Percentiles rank a stretch among this genome's conserved stretches.
These are phyloP conservation scores for Metschnikowia lochheadii DNA, from an alignment of 805 yeast species.

Conservation along the genomic window DNA sequence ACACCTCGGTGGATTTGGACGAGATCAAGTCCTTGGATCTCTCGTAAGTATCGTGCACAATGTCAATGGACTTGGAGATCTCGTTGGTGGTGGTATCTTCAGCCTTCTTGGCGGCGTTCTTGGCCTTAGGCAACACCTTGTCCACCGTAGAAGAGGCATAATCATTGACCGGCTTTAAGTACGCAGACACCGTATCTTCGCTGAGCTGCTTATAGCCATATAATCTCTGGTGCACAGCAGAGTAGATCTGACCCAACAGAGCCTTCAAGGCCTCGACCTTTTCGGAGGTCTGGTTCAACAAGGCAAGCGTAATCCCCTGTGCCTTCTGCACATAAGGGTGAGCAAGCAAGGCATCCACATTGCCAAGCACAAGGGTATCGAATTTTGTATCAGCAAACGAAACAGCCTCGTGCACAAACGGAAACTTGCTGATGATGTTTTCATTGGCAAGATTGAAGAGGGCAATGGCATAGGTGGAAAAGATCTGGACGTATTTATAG, in stretches of 20 bases:
- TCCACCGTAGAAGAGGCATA: conserved; percentile 24
- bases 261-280: conserved; percentile 6
- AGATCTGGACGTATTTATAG: conserved; percentile 23
- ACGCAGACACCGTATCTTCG: conserved; percentile 13
- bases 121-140: conserved; percentile 26
- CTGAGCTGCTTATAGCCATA: conserved; percentile 12
- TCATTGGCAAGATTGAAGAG: conserved; percentile 21
- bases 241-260: conserved; percentile 8
- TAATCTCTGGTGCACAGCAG: conserved; percentile 6
- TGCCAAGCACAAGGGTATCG: conserved; percentile 22
- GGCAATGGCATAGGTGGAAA: conserved; percentile 21
- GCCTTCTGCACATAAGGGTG: conserved; percentile 11
- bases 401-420: conserved; percentile 17
- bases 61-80: conserved; percentile 19
- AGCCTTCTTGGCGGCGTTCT: conserved; percentile 11
- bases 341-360: conserved; percentile 19
- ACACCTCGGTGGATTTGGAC: conserved; percentile 25
- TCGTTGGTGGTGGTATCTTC: conserved; percentile 18
- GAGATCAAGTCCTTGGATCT: conserved; percentile 24
- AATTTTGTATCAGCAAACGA: conserved; percentile 22
- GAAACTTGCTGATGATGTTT: conserved; percentile 21
- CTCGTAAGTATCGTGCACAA: conserved; percentile 20
- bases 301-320: conserved; percentile 4
- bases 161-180: conserved; percentile 26
- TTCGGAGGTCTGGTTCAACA: conserved; percentile 9